These are phyloP conservation scores for Colletotrichum spinosum DNA, from an alignment of 2,329 filamentous ascomycete genomes.

Conservation along the genomic window DNA sequence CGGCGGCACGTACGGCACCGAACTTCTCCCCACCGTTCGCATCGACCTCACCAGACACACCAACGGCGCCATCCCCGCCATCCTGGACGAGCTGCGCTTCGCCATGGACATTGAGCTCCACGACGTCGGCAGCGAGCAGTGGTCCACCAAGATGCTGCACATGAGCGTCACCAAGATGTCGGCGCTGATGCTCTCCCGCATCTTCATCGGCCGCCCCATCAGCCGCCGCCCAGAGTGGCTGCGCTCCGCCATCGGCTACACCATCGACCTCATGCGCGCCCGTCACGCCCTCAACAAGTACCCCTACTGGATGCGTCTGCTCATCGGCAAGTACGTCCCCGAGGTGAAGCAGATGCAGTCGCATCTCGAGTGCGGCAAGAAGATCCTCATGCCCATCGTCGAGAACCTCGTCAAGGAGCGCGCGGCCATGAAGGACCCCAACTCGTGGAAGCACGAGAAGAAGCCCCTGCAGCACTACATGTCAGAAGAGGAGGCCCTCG, in stretches of 20 bases:
- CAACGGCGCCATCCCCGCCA: conserved; percentile 23
- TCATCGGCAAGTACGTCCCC: conserved; percentile 26
- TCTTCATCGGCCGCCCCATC: conserved; percentile 26
- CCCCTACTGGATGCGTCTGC: conserved; percentile 22
- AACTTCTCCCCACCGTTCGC: conserved; percentile 20
- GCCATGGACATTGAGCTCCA: conserved; percentile 28
- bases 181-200: conserved; percentile 22
- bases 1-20: conserved; percentile 20
- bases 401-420: conserved; percentile 23
- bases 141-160: conserved; percentile 26
- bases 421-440: background rate
- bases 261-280: conserved; percentile 26
- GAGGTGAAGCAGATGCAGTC: conserved; percentile 28
- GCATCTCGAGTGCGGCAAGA: conserved; percentile 22
- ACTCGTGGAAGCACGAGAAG: conserved; percentile 15
- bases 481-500: conserved; percentile 18
- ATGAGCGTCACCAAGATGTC: conserved; percentile 29
- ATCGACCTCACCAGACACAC: conserved; percentile 22
- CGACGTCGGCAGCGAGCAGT: conserved; percentile 18
- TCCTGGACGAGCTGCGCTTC: conserved; percentile 25
- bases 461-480: conserved; percentile 22
- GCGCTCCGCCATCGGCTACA: conserved; percentile 23
- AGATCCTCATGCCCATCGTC: conserved; percentile 23
- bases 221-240: conserved; percentile 23
- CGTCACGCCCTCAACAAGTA: conserved; percentile 23